Evolutionary conservation across 495 filamentous ascomycete species (phyloP), one percentile per base, ranked within the genome.

Genomic region (Penicillium nucicola): DNA sequence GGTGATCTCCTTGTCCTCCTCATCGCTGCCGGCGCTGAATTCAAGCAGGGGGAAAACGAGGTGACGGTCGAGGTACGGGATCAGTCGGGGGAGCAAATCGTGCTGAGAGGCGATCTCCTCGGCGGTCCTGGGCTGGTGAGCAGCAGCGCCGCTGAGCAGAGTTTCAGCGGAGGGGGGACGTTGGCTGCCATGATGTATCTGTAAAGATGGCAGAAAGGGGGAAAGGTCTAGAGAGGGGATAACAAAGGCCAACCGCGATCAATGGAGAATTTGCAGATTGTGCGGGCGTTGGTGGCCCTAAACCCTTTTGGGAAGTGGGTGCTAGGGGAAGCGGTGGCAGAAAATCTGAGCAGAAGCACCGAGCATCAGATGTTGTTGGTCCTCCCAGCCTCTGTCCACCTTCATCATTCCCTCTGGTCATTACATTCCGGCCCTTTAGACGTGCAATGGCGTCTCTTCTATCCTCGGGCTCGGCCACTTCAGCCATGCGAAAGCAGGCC

Each of bases 31-130:
- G 53, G 67, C 70, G 60, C 83, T 82, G 77, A 93, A 95, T 75
- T 95, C 88, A 62, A 97, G 85, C 35, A 97, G 82, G 41, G 90
- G 92, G 75, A 93, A 97, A 62, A 96, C 86, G 53, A 97, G 76
- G 73, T 98, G 93, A 45, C 95, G 87, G 78, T 97, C 95, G 70
- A 98, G 88, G 67, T 96, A 84, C 40, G 86, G 84, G 60, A 96
- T 86, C 58, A 98, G 75, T 69, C 93, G 92, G 57, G 87, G 88
- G 41, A 97, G 76, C 38, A 97, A 78, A 72, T 95, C 88, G 77
- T 95, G 78, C 64, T 88, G 73, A 56, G 76, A 74, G 47, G 79
- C 77, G 60, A 81, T 69, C 52, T 84, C 80, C 62, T 77, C 72
- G 53, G 78, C 71, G 47, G 71, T 69, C 51, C 69, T 71, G 45